Evolutionary conservation across 371 early-diverging fungal species (phyloP).

Genomic region (Cokeromyces recurvatus): DNA sequence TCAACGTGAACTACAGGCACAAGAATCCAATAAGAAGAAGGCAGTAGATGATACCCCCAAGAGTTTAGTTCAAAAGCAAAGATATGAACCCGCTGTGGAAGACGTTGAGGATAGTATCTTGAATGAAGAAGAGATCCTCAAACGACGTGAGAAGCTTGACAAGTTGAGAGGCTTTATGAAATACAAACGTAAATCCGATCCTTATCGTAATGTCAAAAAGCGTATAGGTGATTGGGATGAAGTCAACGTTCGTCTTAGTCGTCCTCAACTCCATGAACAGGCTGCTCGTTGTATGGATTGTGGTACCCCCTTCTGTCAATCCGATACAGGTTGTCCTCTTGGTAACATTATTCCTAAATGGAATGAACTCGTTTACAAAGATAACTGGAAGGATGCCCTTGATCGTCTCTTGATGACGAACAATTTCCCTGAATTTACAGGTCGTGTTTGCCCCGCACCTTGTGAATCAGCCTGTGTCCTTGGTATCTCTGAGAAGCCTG

Average conservation of each 20-base stretch:
- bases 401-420: slow-evolving; percentile 92
- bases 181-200: slow-evolving; percentile 83
- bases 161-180: slow-evolving; percentile 90
- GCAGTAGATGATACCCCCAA: slow-evolving; percentile 20
- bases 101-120: slow-evolving; percentile 89
- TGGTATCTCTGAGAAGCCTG: slow-evolving; percentile 89
- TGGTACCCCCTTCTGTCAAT: slow-evolving; percentile 97
- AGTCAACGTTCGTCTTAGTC: slow-evolving; percentile 79
- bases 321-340: slow-evolving; percentile 94
- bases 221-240: slow-evolving; percentile 91
- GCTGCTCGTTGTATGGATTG: slow-evolving; percentile 98
- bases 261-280: slow-evolving; percentile 80
- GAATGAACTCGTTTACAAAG: slow-evolving; percentile 93
- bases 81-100: slow-evolving; percentile 51
- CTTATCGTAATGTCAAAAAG: slow-evolving; percentile 78
- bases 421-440: slow-evolving; percentile 96
- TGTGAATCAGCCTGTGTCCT: slow-evolving; percentile 89
- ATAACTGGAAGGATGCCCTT: slow-evolving; percentile 92
- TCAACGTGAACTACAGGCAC: slow-evolving; percentile 42
- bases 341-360: slow-evolving; percentile 97
- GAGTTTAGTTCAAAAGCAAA: slow-evolving; percentile 9
- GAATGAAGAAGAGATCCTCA: slow-evolving; percentile 64
- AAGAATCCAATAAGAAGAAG: slow-evolving; percentile 23
- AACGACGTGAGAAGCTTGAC: slow-evolving; percentile 63
- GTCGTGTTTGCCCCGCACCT: slow-evolving; percentile 72